Base-by-base conservation (phyloP, 2,329 filamentous ascomycete species). In the Penicillium sp. region DNA sequence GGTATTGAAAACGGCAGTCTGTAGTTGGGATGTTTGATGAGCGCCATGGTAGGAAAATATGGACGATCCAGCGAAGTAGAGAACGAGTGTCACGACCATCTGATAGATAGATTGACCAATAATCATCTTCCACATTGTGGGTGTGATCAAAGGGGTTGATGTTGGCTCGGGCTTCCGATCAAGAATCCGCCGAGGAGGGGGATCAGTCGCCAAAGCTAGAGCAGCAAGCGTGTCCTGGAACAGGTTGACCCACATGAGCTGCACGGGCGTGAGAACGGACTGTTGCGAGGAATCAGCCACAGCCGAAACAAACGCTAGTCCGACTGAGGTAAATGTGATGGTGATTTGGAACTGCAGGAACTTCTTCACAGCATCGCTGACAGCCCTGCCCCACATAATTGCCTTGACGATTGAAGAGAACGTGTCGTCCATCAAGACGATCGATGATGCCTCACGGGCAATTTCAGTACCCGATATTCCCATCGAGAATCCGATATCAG, bases 191-290 rank as follows among this genome's bases (percentile, higher is more conserved):
- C 78, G 77, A 1, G 79, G 81, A 0, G 84, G 84, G 3, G 82
- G 79, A 59, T 87, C 84, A 0, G 84, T 87, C 5, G 84, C 84
- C 10, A 86, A 76, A 0, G 83, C 84, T 3, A 87, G 77, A 2
- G 84, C 84, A 1, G 84, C 84, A 53, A 87, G 83, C 1, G 84
- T 86, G 62, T 86, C 84, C 82, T 87, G 86, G 65, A 87, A 86
- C 43, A 87, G 74, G 62, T 87, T 87, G 47, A 87, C 82, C 85
- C 85, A 87, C 24, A 87, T 79, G 22, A 87, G 79, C 62, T 87
- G 85, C 1, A 87, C 83, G 0, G 86, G 83, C 0, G 81, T 86
- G 31, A 87, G 79, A 3, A 87, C 82, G 8, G 84, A 81, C 47
- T 78, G 67, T 72, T 81, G 79, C n/a, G 82, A 74, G 8, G 75